Evolutionary conservation across 108 stramenopile species (phyloP).

Genomic region (Poteriospumella lacustris): DNA sequence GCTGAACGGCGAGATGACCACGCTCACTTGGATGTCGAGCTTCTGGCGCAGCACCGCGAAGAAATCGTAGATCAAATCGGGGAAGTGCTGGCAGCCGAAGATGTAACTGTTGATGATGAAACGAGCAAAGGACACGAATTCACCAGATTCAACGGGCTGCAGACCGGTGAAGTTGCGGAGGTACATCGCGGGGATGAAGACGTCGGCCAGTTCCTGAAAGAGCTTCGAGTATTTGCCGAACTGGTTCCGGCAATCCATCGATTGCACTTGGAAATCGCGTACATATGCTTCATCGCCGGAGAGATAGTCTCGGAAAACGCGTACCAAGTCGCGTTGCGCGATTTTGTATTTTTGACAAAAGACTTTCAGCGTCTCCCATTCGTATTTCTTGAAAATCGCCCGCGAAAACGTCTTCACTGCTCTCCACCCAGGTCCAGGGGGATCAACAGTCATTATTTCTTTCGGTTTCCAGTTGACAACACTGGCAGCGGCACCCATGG

Average conservation of each 20-base stretch:
- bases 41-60: not conserved
- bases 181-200: not conserved
- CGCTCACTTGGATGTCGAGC: not conserved
- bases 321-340: not conserved
- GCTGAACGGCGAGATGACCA: not conserved
- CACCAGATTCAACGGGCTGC: not conserved
- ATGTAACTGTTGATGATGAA: not conserved
- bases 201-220: not conserved
- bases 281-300: conserved; percentile 5
- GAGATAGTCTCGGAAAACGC: not conserved
- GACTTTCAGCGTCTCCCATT: conserved; percentile 1
- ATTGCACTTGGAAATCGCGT: not conserved
- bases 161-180: not conserved
- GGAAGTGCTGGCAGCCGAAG: not conserved
- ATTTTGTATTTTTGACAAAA: not conserved
- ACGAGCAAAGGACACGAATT: not conserved
- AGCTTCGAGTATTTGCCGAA: not conserved
- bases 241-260: not conserved
- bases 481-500: too few relatives aligned
- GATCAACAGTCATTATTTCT: conserved; percentile 3
- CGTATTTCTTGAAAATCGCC: not conserved
- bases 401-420: not conserved
- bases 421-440: too few relatives aligned
- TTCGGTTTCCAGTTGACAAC: not conserved
- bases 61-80: not conserved